Evolutionary conservation across 305 asterid genomes (phyloP), one percentile per base, ranked within the genome.

Genomic region (Fraxinus dipetala): DNA sequence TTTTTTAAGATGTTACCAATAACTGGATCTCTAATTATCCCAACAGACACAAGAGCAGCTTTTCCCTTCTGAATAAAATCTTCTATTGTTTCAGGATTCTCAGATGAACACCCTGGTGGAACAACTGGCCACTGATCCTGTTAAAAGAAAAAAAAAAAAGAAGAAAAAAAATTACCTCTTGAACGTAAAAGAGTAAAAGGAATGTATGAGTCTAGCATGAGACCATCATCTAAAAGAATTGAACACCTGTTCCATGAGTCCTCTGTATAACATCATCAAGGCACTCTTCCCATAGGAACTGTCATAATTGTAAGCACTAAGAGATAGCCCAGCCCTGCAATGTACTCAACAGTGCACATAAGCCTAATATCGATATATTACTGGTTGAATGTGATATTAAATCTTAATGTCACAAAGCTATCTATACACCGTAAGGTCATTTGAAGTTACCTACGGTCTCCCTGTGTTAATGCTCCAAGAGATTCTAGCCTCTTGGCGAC

Each of bases 401-500:
- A 69, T 22, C 56, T 69, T 54, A n/a, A 54, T 56, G 34, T 77
- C 45, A 73, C 51, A 51, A 75, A 43, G 38, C 82, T 82, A 78
- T 48, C 48, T 45, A 80, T 78, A 70, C 32, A 35, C n/a, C 13
- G 13, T 13, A 51, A 80, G 51, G 59, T 67, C 38, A 63, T 32
- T 32, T 59, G 51, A 72, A 79, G 77, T 88, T 88, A 96, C 99
- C 99, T 91, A 10, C 99, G 97, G 83, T 96, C 99, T 78, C 99
- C 99, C 85, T 96, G 99, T 10, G 99, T 96, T 76, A 96, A 87
- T 79, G 99, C 99, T 85, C 99, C 98, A 84, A 96, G 98, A 82
- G 98, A 91, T 87, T 92, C 98, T 86, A 96, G 92, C 84, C 99
- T 91, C 90, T 92, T 96, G 78, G 99, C 99, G 83, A 96, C 97